These are phyloP conservation scores for Termitomyces sp. DNA, from an alignment of 768 basidiomycete species.

Conservation along the genomic window DNA sequence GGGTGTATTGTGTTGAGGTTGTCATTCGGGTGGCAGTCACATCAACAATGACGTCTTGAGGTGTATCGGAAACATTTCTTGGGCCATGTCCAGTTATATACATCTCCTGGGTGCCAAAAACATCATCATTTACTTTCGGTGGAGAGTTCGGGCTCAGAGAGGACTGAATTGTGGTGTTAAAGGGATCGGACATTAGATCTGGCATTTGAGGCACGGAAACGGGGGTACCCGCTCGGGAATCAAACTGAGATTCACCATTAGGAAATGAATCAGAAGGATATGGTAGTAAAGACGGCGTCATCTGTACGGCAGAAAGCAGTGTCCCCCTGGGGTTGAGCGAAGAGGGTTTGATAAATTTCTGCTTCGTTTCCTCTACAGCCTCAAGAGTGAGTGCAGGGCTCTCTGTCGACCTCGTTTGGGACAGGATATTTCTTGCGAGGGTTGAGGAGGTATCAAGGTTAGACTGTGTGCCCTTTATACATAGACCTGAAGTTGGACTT, in stretches of 20 bases:
- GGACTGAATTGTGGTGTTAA: conserved; percentile 47
- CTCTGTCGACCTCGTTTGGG: conserved; percentile 17
- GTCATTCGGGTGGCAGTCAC: conserved; percentile 25
- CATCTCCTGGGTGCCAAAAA: conserved; percentile 16
- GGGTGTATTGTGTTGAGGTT: conserved; percentile 26
- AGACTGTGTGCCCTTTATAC: conserved; percentile 3
- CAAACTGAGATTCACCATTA: conserved; percentile 1
- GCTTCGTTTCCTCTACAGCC: conserved; percentile 61
- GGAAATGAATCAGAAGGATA: conserved; percentile 16
- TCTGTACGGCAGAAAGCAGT: background rate
- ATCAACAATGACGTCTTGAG: conserved; percentile 22
- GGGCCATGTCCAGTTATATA: conserved; percentile 10
- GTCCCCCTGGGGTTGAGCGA: conserved; percentile 20
- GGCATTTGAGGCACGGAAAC: conserved; percentile 44
- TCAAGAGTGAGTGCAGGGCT: conserved; percentile 37
- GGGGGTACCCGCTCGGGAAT: conserved; percentile 1
- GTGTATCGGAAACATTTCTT: conserved; percentile 19
- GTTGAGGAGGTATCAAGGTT: conserved; percentile 8
- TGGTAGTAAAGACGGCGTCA: background rate
- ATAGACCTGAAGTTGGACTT: background rate
- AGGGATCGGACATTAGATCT: conserved; percentile 54
- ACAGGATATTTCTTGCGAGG: conserved; percentile 18
- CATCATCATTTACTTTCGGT: conserved; percentile 22
- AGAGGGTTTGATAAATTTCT: conserved; percentile 35
- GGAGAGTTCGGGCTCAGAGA: conserved; percentile 54